Percentiles rank a stretch among this genome's conserved stretches.
phyloP scores from a whole-genome alignment of 2,329 filamentous ascomycete genomes.

The Sarocladium brachiariae region DNA sequence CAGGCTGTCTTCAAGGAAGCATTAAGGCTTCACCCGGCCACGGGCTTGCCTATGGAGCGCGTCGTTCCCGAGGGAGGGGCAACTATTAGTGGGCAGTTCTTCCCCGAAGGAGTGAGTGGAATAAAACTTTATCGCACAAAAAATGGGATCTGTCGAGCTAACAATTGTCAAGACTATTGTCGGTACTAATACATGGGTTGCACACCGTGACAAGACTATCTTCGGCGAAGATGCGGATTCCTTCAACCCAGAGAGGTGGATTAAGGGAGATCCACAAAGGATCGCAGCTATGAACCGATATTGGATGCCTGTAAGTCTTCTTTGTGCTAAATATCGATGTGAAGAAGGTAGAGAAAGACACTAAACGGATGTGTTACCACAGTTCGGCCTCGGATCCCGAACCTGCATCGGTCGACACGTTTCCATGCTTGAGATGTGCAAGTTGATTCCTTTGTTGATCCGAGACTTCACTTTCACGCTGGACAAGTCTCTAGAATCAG shows the following conservation, averaged over 20 bases:
- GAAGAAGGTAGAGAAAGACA: too few relatives aligned
- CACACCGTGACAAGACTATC: conserved; percentile 39
- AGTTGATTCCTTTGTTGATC: conserved; percentile 14
- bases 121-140: too few relatives aligned
- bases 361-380: background rate
- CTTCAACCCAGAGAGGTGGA: conserved; percentile 12
- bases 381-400: conserved; percentile 36
- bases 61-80: conserved; percentile 45
- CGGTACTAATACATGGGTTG: conserved; percentile 47
- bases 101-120: conserved; percentile 49
- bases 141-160: too few relatives aligned
- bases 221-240: conserved; percentile 20
- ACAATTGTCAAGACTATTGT: too few relatives aligned
- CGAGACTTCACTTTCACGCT: background rate
- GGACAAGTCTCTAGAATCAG: background rate
- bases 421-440: conserved; percentile 18
- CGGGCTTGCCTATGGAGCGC: conserved; percentile 45
- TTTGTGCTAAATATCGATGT: background rate
- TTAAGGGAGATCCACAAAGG: conserved; percentile 18
- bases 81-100: conserved; percentile 41
- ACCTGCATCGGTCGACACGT: conserved; percentile 35
- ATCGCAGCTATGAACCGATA: conserved; percentile 28
- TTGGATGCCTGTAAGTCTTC: background rate
- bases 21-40: conserved; percentile 48
- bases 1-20: conserved; percentile 43